These are phyloP conservation scores for Termitomyces bulborhizus DNA, from an alignment of 768 basidiomycete genomes.

Conservation along the genomic window DNA sequence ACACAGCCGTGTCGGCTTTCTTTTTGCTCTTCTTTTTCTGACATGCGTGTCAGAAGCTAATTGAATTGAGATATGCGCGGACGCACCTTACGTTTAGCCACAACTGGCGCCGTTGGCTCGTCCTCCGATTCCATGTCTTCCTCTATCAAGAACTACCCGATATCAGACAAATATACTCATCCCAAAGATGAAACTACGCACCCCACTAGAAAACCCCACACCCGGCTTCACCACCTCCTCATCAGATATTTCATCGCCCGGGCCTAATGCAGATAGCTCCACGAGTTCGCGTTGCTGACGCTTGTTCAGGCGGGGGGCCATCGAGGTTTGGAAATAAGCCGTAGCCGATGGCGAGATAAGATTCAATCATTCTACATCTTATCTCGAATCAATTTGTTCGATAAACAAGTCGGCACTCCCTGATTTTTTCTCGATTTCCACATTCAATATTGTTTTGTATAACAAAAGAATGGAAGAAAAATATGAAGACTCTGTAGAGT, in stretches of 20 bases:
- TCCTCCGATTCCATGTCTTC: constrained; percentile 20
- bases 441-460: no score
- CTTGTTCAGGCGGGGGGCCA: constrained; percentile 76
- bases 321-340: constrained; percentile 16
- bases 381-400: no score
- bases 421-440: no score
- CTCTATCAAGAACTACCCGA: constrained; percentile 35
- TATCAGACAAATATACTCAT: neutral
- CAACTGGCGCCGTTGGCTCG: constrained; percentile 24
- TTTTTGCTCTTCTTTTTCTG: constrained; percentile 35
- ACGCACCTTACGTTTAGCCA: constrained; percentile 32
- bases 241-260: constrained; percentile 14
- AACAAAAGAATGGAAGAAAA: no score
- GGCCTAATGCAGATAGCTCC: constrained; percentile 35
- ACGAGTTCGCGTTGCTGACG: constrained; percentile 69
- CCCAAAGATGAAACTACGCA: neutral
- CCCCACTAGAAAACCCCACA: constrained; percentile 30
- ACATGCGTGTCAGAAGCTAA: no score
- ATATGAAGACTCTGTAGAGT: no score
- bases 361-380: no score
- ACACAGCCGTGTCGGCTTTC: constrained; percentile 8
- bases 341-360: no score
- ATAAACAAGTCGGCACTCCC: no score
- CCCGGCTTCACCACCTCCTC: constrained; percentile 31
- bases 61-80: neutral